Evolutionary conservation across 1,139 yeast genomes (phyloP), one percentile per base, ranked within the genome.

Genomic region (Eremothecium cymbalariae): DNA sequence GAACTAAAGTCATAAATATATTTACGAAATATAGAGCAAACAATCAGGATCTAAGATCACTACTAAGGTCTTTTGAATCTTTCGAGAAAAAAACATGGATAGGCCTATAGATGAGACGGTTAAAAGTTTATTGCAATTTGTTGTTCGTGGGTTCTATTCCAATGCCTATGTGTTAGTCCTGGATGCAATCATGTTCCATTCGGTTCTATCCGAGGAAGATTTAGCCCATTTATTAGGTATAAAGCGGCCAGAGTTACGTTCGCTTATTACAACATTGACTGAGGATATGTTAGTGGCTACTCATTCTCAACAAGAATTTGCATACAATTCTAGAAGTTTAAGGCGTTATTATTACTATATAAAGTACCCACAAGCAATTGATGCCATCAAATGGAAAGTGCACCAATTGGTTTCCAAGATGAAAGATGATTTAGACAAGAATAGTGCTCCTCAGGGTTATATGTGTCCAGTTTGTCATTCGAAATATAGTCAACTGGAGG

Each of bases 371-470:
- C 95, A 86, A 55, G 94, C 97, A 1, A 83, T 93, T 31, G 98
- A 90, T 61, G 77, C 96, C 11, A 77, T 90, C 55, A 90, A 93
- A 60, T 93, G 96, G 97, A 86, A 88, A 55, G 84, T 90, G 42
- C 96, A 90, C 55, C 73, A 83, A 28, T 70, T 93, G 26, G 97
- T 85, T 9, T 79, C 77, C 47, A 61, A 68, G 39, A 67, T 88
- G 39, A 84, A 84, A 55, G 84, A 81, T 44, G 94, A 86, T 53
- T 72, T 90, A 65, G 78, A 75, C 24, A 74, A 74, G 46, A 84
- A 80, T 50, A 80, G 90, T 15, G 90, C 85, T 46, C 94, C 97
- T 1, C 95, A 88, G 51, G 98, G 97, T 1, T 90, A 83, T 55
- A 70, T 83, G 33, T 90, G 99, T 57, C 90, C 94, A 3, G 64